These are phyloP conservation scores for Hymenoscyphus infarciens DNA, from an alignment of 2,329 filamentous ascomycete species.

Conservation along the genomic window DNA sequence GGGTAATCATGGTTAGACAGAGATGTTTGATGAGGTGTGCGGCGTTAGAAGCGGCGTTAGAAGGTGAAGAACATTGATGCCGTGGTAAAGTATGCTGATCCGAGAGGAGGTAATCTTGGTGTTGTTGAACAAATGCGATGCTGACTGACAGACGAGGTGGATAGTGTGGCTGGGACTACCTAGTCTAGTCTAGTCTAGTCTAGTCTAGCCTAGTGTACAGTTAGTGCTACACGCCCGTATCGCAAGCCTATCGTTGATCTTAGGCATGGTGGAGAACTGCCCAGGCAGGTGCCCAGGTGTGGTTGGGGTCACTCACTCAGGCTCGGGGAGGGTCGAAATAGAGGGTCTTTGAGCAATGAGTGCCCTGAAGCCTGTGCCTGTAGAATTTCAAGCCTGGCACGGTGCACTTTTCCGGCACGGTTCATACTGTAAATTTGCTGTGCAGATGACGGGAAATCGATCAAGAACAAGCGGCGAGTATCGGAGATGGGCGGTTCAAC, in stretches of 20 bases:
- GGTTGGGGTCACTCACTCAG: not conserved
- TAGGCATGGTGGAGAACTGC: too few species aligned
- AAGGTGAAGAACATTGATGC: constrained; percentile 1
- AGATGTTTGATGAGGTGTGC: constrained; percentile 2
- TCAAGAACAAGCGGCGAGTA: not conserved
- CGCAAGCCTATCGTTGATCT: too few species aligned
- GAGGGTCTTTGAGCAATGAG: not conserved
- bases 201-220: too few species aligned
- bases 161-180: not conserved
- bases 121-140: not conserved
- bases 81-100: not conserved
- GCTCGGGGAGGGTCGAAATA: not conserved
- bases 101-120: not conserved
- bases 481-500: not conserved
- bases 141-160: constrained; percentile 1
- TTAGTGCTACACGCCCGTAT: too few species aligned
- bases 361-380: not conserved
- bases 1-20: not conserved
- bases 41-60: not conserved
- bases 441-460: not conserved
- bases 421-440: not conserved
- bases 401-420: not conserved
- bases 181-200: too few species aligned
- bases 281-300: too few species aligned
- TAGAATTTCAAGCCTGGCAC: not conserved